Base-by-base conservation (phyloP, 768 basidiomycete genomes). In the Flagelloscypha sp. region DNA sequence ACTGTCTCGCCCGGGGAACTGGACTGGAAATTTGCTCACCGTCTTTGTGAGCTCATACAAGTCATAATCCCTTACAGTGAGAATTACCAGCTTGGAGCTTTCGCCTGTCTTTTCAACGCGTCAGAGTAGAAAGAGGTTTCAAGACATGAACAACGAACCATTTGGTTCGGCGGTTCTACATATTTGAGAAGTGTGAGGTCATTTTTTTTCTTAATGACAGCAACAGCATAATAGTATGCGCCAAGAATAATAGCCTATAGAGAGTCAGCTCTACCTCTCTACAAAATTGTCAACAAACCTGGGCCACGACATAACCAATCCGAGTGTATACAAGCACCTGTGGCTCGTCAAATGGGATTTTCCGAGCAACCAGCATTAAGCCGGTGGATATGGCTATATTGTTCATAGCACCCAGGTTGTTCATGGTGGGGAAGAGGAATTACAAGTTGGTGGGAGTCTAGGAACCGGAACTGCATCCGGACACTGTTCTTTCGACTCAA, bases 171-270 rank as follows among this genome's bases (percentile, higher is more conserved):
- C 2, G 68, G 59, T 45, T 80, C 76, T 13, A 79, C 76, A 58
- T 80, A 84, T 62, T 83, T 84, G 46, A 84, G 61, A n/a, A 81
- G 75, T 7, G 79, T 79, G 52, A 69, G 61, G 55, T 84, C 82
- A 52, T 84, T 84, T 70, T 78, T 81, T 50, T 69, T 59, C 63
- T 76, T 79, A 53, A 84, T 71, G 78, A 82, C 41, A 19, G 24
- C 35, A 49, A 37, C 15, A 13, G 30, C 10, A 20, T 29, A n/a
- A 15, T 2, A 7, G 7, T 27, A n/a, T n/a, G n/a, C n/a, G n/a
- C n/a, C n/a, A n/a, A n/a, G n/a, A n/a, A n/a, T n/a, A n/a, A n/a
- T n/a, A n/a, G n/a, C n/a, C n/a, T n/a, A n/a, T n/a, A n/a, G n/a
- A n/a, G n/a, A n/a, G n/a, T n/a, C n/a, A n/a, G n/a, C 7, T 2